Conservation (phyloP, 805 yeast genomes). For the Barnettozyma sucrosica region DNA sequence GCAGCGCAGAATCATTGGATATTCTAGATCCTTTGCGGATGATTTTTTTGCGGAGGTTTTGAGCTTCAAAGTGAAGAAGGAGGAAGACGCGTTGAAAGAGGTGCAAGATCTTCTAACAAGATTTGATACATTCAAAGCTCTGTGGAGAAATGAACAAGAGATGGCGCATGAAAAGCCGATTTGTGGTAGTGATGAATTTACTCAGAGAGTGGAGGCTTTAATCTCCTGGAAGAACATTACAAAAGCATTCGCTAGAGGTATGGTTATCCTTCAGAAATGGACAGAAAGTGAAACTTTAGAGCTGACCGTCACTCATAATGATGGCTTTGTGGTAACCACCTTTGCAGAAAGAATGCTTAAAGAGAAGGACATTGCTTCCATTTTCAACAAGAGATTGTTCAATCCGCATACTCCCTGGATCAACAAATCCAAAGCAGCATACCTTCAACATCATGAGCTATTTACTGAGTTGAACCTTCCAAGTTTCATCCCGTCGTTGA, state of each 20-base stretch:
- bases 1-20: slow-evolving; percentile 63
- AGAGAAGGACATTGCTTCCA: slow-evolving; percentile 66
- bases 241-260: slow-evolving; percentile 57
- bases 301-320: slow-evolving; percentile 38
- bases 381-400: slow-evolving; percentile 66
- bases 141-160: slow-evolving; percentile 75
- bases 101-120: slow-evolving; percentile 53
- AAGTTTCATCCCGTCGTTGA: slow-evolving; percentile 58
- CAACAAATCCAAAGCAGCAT: slow-evolving; percentile 70
- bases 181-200: slow-evolving; percentile 59
- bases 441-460: slow-evolving; percentile 51
- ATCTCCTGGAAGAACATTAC: slow-evolving; percentile 80
- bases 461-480: slow-evolving; percentile 71
- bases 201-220: slow-evolving; percentile 63
- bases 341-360: slow-evolving; percentile 81
- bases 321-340: slow-evolving; percentile 52
- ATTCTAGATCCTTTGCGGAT: slow-evolving; percentile 68
- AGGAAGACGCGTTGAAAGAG: slow-evolving; percentile 39
- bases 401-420: slow-evolving; percentile 74
- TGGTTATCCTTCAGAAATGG: slow-evolving; percentile 63
- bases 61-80: slow-evolving; percentile 51
- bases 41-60: slow-evolving; percentile 62
- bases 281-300: slow-evolving; percentile 80
- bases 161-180: slow-evolving; percentile 76
- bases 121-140: slow-evolving; percentile 60